Evolutionary conservation across 2,329 filamentous ascomycete genomes (phyloP), one percentile per base, ranked within the genome.

Genomic region (Hymenoscyphus infarciens): DNA sequence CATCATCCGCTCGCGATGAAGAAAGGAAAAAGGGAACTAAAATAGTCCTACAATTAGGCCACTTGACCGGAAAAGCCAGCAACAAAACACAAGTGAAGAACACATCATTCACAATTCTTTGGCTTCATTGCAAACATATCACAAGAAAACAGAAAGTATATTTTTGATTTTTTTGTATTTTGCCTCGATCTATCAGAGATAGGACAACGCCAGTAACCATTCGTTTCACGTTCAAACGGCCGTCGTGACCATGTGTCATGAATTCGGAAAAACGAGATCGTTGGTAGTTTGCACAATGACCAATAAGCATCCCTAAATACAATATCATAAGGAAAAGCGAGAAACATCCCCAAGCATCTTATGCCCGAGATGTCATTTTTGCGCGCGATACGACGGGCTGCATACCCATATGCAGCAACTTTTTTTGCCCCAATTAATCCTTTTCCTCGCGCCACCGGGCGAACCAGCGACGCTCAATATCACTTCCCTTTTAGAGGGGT

Each of bases 401-500:
- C 65, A 67, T 54, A 31, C 61, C 61, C 64, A 56, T 35, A 64
- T 66, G 69, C 70, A 73, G 71, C 71, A 70, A 73, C 69, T 74
- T 74, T 74, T 74, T 60, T 63, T 72, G 68, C 68, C 66, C 67
- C 65, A 64, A 71, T 72, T 70, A 70, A 66, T 63, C 70, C 60
- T 63, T 69, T 66, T 71, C 72, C 72, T 66, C 72, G 65, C 67
- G 69, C 64, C 64, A 55, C 69, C 73, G 73, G 69, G 67, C 71
- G 73, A 75, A 74, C 70, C 73, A 75, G 70, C 67, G 60, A 66
- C 70, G 68, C 73, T 74, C 74, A 71, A 72, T 68, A 69, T 74
- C 73, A 74, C 72, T 67, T 62, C 67, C 71, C 69, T 68, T 68
- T 61, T 53, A 53, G 63, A 66, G 69, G 68, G 66, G 67, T 67